Conservation (phyloP, 306 rosid species). For the Vicia villosa region DNA sequence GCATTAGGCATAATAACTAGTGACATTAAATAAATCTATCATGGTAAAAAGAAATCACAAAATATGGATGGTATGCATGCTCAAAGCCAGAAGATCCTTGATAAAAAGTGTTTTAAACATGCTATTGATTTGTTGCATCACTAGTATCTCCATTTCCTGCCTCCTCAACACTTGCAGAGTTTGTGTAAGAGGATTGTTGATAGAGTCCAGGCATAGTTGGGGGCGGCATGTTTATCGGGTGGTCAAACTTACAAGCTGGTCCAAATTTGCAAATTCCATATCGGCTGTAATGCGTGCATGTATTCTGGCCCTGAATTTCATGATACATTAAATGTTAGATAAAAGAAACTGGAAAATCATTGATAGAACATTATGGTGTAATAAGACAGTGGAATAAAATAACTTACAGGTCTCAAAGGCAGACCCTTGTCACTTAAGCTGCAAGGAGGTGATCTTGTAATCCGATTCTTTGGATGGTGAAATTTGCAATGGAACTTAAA, state of each 20-base stretch:
- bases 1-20: slow-evolving; percentile 37
- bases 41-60: slow-evolving; percentile 41
- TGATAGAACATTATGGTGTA: no score
- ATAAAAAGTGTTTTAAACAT: slow-evolving; percentile 35
- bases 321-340: neutral
- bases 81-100: slow-evolving; percentile 41
- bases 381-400: neutral
- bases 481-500: slow-evolving; percentile 77
- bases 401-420: slow-evolving; percentile 89
- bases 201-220: slow-evolving; percentile 48
- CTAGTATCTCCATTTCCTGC: slow-evolving; percentile 51
- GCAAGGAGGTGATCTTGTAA: slow-evolving; percentile 47
- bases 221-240: slow-evolving; percentile 47
- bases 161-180: slow-evolving; percentile 41
- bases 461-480: slow-evolving; percentile 80
- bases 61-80: slow-evolving; percentile 34
- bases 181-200: slow-evolving; percentile 45
- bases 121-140: slow-evolving; percentile 44
- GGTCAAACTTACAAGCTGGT: slow-evolving; percentile 84
- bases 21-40: slow-evolving; percentile 39
- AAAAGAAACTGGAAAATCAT: slow-evolving; percentile 13
- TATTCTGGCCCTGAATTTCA: slow-evolving; percentile 69
- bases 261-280: slow-evolving; percentile 94
- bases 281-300: slow-evolving; percentile 74
- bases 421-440: slow-evolving; percentile 81